Evolutionary conservation across 1,284 basidiomycete genomes (phyloP), one percentile per base, ranked within the genome.

Genomic region (Cutaneotrichosporon cavernicola): DNA sequence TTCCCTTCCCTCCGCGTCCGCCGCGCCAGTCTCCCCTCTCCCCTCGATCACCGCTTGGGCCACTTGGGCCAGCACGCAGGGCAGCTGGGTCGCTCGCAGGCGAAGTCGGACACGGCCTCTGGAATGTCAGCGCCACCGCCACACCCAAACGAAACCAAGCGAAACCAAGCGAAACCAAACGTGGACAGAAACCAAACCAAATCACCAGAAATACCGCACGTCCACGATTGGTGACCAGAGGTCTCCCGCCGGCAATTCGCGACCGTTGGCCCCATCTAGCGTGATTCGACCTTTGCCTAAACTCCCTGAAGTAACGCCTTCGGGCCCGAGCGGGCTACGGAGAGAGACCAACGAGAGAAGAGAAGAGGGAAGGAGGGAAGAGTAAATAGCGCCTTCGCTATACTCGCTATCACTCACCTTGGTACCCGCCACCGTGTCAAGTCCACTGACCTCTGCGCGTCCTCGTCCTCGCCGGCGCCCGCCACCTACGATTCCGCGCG

Each of bases 401-500:
- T 16, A 14, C 32, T 26, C 32, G 32, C 59, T 14, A 46, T n/a
- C 18, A 46, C 6, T 22, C 51, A 22, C 49, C 46, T 22, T 34
- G 30, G 11, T 18, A n/a, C 10, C 51, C 38, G 30, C 56, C 43
- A 51, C 52, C 43, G 22, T 30, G 26, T 50, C 57, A 21, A 18
- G 43, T n/a, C 26, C 49, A 32, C 9, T 40, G 34, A 21, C 69
- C 56, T 16, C 69, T 18, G 40, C 67, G 38, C 72, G 38, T 10
- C 68, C 66, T n/a, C 65, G 66, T 62, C 63, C 32, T 4, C 34
- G 32, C 32, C 62, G 22, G 60, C 65, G 70, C 1, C 74, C 65
- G n/a, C 67, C 71, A 10, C 75, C 75, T 9, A 73, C 73, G 5
- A 63, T 50, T 2, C 76, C 76, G 30, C 76, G 62, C n/a, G 72